Percentiles rank a stretch among this genome's conserved stretches.
Conservation (phyloP, 2,329 filamentous ascomycete species). For the Parascedosporium putredinis region DNA sequence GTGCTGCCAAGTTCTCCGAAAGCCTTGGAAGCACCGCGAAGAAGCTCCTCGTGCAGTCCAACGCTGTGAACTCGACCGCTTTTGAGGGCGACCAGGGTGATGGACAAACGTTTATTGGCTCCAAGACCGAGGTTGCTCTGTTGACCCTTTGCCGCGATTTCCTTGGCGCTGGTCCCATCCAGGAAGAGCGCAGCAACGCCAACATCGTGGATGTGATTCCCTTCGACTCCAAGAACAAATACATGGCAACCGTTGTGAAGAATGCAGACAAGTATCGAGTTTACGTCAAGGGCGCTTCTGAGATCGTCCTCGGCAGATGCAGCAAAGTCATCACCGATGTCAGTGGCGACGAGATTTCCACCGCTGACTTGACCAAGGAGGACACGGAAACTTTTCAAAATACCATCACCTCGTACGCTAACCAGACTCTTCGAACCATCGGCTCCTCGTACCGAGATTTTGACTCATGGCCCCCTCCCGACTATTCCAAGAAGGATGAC, state of each 20-base stretch:
- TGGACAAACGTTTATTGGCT: conserved; percentile 37
- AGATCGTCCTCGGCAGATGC: conserved; percentile 38
- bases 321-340: conserved; percentile 28
- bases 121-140: conserved; percentile 46
- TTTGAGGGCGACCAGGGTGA: conserved; percentile 41
- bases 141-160: conserved; percentile 38
- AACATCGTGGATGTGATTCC: conserved; percentile 39
- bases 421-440: conserved; percentile 56
- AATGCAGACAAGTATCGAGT: conserved; percentile 30
- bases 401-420: conserved; percentile 12
- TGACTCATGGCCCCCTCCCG: conserved; percentile 61
- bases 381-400: conserved; percentile 26
- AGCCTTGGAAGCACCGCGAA: conserved; percentile 8
- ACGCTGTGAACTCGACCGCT: conserved; percentile 47
- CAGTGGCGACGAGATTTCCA: conserved; percentile 37
- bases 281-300: conserved; percentile 44
- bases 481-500: conserved; percentile 25
- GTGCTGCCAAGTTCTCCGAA: conserved; percentile 24
- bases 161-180: conserved; percentile 35
- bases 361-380: conserved; percentile 41
- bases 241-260: conserved; percentile 44
- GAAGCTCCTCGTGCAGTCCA: conserved; percentile 27
- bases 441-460: conserved; percentile 69
- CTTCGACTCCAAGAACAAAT: conserved; percentile 45
- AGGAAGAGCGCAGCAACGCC: conserved; percentile 34